phyloP scores from a whole-genome alignment of 169 alveolate species.

The Plasmodium berghei region DNA sequence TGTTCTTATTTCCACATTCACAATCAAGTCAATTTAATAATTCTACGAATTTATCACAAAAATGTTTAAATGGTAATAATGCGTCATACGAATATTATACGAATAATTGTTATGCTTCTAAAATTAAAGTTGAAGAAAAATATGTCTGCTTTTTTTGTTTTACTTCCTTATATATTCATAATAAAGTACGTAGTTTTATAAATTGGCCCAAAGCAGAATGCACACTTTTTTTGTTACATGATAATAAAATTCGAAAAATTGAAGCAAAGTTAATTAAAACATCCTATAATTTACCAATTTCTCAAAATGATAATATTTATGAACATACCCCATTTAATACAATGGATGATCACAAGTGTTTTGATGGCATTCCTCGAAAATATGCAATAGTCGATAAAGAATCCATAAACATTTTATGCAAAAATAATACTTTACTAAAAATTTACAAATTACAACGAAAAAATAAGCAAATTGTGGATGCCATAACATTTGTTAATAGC shows the following conservation, averaged over 20 bases:
- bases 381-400: constrained; percentile 23
- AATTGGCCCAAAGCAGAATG: constrained; percentile 74
- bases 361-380: constrained; percentile 49
- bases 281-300: constrained; percentile 3
- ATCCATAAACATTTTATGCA: constrained; percentile 38
- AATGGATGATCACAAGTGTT: constrained; percentile 32
- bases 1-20: not conserved
- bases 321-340: not conserved
- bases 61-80: not conserved
- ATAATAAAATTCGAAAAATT: constrained; percentile 7
- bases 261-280: constrained; percentile 64
- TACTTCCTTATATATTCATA: constrained; percentile 40
- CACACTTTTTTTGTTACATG: constrained; percentile 35
- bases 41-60: not conserved
- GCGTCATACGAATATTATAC: not conserved
- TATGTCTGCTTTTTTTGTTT: constrained; percentile 59
- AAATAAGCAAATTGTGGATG: constrained; percentile 66
- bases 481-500: constrained; percentile 49
- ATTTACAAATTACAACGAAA: constrained; percentile 53
- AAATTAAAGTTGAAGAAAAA: constrained; percentile 67
- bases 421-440: constrained; percentile 41
- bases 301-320: not conserved
- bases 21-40: not conserved
- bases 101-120: constrained; percentile 21
- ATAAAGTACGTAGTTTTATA: constrained; percentile 59